Conservation (phyloP, 768 basidiomycete genomes). For the Mycena floridula region DNA sequence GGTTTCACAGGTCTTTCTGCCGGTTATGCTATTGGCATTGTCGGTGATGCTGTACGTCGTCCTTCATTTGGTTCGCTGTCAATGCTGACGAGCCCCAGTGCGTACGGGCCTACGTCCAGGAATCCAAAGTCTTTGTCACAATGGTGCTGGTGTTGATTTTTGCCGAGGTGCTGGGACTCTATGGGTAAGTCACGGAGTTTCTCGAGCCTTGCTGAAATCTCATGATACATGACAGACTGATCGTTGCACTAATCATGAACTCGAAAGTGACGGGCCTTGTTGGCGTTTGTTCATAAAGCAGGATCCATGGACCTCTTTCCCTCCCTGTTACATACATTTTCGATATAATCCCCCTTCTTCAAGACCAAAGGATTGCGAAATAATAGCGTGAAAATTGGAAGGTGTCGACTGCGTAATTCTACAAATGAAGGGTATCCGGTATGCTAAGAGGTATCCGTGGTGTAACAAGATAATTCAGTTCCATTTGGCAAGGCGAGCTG, state of each 20-base stretch:
- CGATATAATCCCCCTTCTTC: no score
- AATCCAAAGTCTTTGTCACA: constrained; percentile 85
- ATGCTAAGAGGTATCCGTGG: no score
- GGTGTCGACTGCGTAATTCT: no score
- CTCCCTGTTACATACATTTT: no score
- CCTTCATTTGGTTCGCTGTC: neutral
- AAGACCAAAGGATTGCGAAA: no score
- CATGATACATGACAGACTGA: constrained; percentile 39
- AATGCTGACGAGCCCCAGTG: constrained; percentile 43
- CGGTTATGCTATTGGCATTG: constrained; percentile 90
- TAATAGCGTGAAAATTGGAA: no score
- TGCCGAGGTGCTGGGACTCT: constrained; percentile 85
- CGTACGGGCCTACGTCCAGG: constrained; percentile 86
- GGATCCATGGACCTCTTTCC: no score
- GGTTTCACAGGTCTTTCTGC: constrained; percentile 90
- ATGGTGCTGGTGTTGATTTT: constrained; percentile 98
- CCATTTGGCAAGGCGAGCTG: no score
- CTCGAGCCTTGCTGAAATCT: neutral
- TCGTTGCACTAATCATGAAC: constrained; percentile 92
- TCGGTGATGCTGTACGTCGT: constrained; percentile 82
- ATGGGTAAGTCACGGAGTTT: constrained; percentile 48
- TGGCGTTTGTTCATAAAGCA: constrained; percentile 19
- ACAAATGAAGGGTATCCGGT: no score
- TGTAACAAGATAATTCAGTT: no score
- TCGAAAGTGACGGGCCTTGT: constrained; percentile 52